Evolutionary conservation across 495 filamentous ascomycete genomes (phyloP), one percentile per base, ranked within the genome.

Genomic region (Penicillium ochrochloron): DNA sequence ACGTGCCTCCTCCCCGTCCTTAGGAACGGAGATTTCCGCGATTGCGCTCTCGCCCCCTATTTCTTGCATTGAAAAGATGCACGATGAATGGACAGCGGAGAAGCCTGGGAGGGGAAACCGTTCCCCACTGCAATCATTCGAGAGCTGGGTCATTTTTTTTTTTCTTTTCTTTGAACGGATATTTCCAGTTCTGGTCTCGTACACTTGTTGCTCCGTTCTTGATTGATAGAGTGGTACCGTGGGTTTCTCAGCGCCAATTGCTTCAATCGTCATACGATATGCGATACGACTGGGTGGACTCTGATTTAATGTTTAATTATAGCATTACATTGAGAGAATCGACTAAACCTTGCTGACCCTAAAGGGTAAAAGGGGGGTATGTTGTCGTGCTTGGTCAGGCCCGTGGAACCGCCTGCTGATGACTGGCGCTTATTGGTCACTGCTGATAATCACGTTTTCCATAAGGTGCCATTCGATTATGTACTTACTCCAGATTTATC

Each of bases 321-420:
- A 52, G 48, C 48, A 52, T 31, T 52, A 52, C 48, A 52, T 52
- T 52, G 25, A 52, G 25, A 21, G 8, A 52, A 25, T 31, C 48
- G 48, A 14, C 48, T 31, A n/a, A 27, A 52, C 48, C 48, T 52
- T 52, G 48, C 15, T 52, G 48, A 31, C 48, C 56, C 25, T 23
- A 64, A 64, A 44, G 55, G 56, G 62, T 59, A 59, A 64, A 59
- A 55, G 60, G 53, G 64, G 64, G 54, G 50, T 33, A 15, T 1
- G 46, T 29, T 29, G 31, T 31, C 51, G 51, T 31, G 51, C 51
- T 56, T 25, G 53, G 29, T 52, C 27, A n/a, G 17, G 29, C 31
- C 53, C 33, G n/a, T 56, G 53, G 53, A 56, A 37, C 51, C 4
- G 52, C 23, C 31, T 17, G 53, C 3, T 21, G 17, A 37, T 12